phyloP scores from a whole-genome alignment of 2,329 filamentous ascomycete species.

The Teratosphaeria pseudoeucalypti region DNA sequence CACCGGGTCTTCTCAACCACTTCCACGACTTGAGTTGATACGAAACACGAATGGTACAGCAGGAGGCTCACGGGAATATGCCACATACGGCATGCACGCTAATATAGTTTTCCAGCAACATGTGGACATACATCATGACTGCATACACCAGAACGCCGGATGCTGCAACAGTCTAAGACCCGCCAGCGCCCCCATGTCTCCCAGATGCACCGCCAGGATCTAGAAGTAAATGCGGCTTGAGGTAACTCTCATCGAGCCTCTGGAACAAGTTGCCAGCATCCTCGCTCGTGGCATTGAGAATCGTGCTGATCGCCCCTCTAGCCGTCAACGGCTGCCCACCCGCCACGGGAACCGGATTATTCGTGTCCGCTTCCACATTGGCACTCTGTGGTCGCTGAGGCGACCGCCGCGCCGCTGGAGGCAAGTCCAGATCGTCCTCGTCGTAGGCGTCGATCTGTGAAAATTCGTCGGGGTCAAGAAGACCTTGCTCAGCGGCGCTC shows the following conservation, averaged over 20 bases:
- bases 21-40: too few species aligned
- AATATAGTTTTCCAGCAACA: too few species aligned
- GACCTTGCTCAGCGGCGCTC: conserved; percentile 39
- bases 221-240: conserved; percentile 81
- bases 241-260: conserved; percentile 89
- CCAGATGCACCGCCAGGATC: conserved; percentile 44
- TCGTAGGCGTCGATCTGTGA: conserved; percentile 39
- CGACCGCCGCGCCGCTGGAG: conserved; percentile 44
- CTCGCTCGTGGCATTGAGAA: conserved; percentile 67
- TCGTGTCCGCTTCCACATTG: conserved; percentile 7
- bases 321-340: conserved; percentile 47
- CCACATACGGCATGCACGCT: too few species aligned
- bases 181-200: neutral
- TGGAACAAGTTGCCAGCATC: conserved; percentile 85
- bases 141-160: neutral
- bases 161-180: neutral
- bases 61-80: too few species aligned
- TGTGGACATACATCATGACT: neutral
- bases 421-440: conserved; percentile 49
- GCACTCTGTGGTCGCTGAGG: conserved; percentile 25
- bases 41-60: too few species aligned
- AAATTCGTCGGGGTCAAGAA: conserved; percentile 39
- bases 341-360: conserved; percentile 31
- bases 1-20: too few species aligned
- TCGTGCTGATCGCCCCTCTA: conserved; percentile 64